Conservation (phyloP, 2,329 filamentous ascomycete species). For the Immersiporthe knoxdaviesiana region DNA sequence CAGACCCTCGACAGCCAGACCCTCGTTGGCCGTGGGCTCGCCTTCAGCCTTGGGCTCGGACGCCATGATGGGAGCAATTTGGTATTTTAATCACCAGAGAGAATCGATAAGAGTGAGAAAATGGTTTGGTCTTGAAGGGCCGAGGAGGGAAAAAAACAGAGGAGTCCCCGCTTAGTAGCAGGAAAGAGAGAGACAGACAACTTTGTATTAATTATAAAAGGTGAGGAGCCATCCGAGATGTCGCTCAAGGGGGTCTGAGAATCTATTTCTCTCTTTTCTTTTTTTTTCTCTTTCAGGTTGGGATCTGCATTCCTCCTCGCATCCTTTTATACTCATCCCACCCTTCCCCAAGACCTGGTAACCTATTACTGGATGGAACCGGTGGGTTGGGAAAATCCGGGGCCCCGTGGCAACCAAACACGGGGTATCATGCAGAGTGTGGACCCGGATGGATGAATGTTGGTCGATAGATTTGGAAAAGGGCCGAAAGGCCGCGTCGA, state of each 20-base stretch:
- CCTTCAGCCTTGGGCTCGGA: conserved; percentile 20
- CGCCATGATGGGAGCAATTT: conserved; percentile 22
- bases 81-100: background rate
- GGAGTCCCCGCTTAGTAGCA: background rate
- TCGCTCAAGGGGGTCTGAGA: background rate
- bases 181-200: background rate
- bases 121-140: background rate
- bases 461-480: conserved; percentile 10
- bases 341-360: background rate
- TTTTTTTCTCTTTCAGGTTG: background rate
- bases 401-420: conserved; percentile 10
- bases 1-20: conserved; percentile 37
- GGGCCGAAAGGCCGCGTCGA: conserved; percentile 11
- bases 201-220: background rate
- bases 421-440: background rate
- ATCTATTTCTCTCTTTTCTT: background rate
- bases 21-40: conserved; percentile 5
- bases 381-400: conserved; percentile 9
- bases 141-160: background rate
- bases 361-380: background rate
- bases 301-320: background rate
- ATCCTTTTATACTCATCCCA: background rate
- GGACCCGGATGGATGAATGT: conserved; percentile 5
- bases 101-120: background rate
- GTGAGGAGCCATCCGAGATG: background rate